phyloP scores from a whole-genome alignment of 805 yeast genomes.

The Yamadazyma nakazawae region DNA sequence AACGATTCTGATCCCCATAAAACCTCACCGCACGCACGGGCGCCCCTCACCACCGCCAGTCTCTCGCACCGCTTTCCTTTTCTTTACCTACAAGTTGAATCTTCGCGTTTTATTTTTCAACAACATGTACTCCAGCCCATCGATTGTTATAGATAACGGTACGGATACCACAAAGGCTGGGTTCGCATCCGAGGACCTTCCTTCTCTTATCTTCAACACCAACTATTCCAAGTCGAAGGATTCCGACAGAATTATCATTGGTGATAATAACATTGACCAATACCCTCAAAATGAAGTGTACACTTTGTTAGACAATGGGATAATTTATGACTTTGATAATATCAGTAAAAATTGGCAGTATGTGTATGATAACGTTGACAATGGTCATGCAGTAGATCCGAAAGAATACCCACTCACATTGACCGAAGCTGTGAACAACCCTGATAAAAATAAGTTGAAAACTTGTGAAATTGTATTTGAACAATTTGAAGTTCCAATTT shows the following conservation, averaged over 20 bases:
- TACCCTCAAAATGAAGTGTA: conserved; percentile 47
- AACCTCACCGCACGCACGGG: too few relatives aligned
- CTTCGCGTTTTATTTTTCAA: background rate
- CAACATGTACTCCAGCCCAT: conserved; percentile 38
- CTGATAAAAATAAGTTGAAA: conserved; percentile 51
- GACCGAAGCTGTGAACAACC: conserved; percentile 70
- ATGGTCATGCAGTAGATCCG: conserved; percentile 41
- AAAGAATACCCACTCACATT: conserved; percentile 63
- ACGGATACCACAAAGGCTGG: conserved; percentile 67
- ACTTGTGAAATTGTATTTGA: conserved; percentile 75
- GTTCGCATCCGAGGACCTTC: conserved; percentile 60
- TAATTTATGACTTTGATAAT: conserved; percentile 71
- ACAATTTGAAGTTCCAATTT: conserved; percentile 67
- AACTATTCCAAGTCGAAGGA: conserved; percentile 43
- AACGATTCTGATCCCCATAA: background rate
- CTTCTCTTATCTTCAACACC: conserved; percentile 56
- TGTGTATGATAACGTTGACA: conserved; percentile 50
- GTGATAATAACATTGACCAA: conserved; percentile 46
- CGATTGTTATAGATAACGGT: conserved; percentile 70
- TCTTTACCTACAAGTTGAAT: background rate
- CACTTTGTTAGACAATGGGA: conserved; percentile 61
- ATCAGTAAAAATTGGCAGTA: conserved; percentile 63
- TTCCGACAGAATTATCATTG: conserved; percentile 30
- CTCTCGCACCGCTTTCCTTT: background rate
- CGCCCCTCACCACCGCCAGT: background rate